These are phyloP conservation scores for Termitomyces sp. DNA, from an alignment of 1,284 basidiomycete genomes.

Conservation along the genomic window DNA sequence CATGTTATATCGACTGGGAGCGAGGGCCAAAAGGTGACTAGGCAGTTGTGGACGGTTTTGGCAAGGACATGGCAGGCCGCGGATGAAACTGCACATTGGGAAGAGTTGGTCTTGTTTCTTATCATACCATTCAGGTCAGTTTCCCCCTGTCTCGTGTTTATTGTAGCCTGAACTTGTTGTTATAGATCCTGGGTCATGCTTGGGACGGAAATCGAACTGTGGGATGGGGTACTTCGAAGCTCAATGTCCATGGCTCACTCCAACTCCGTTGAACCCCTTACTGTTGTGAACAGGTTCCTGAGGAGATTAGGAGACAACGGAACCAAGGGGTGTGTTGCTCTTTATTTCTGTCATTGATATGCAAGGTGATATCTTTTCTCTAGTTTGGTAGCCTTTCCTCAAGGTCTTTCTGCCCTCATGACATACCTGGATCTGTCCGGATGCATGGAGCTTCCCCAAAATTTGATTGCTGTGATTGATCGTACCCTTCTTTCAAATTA, in stretches of 20 bases:
- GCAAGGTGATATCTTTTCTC: background rate
- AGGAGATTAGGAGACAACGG: slow-evolving; percentile 18
- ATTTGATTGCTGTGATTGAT: slow-evolving; percentile 21
- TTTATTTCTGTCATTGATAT: slow-evolving; percentile 5
- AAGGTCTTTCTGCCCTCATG: slow-evolving; percentile 20
- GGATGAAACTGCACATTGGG: slow-evolving; percentile 26
- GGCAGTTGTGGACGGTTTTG: slow-evolving; percentile 30
- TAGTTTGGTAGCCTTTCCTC: slow-evolving; percentile 21
- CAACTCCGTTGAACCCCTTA: slow-evolving; percentile 13
- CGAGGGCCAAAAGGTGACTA: slow-evolving; percentile 27
- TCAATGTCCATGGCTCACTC: slow-evolving; percentile 21
- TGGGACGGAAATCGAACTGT: slow-evolving; percentile 31
- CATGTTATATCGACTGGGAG: slow-evolving; percentile 24
- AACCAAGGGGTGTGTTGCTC: slow-evolving; percentile 13
- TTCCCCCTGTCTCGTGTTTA: background rate
- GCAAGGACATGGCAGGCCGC: slow-evolving; percentile 20
- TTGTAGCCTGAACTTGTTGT: slow-evolving; percentile 4
- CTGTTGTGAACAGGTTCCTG: slow-evolving; percentile 24
- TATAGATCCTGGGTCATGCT: slow-evolving; percentile 39
- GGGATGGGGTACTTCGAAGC: slow-evolving; percentile 29
- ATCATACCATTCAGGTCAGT: slow-evolving; percentile 41
- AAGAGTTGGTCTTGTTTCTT: slow-evolving; percentile 37
- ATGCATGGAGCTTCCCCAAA: slow-evolving; percentile 14
- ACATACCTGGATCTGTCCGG: slow-evolving; percentile 18
- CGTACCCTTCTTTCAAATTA: slow-evolving; percentile 32